Conservation (phyloP, 306 rosid species). For the Carpinus fangiana region DNA sequence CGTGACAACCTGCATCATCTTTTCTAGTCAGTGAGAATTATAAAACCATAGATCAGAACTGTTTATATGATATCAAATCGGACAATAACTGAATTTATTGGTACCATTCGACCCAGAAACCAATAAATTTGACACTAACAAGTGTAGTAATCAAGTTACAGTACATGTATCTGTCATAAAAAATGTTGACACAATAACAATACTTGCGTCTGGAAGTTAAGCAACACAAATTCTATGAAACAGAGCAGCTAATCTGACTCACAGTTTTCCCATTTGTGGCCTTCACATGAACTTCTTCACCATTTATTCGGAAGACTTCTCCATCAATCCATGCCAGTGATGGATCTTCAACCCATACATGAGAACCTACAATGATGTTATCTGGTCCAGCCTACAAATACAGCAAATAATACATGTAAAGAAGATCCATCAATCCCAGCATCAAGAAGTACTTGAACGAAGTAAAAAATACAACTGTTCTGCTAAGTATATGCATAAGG, state of each 20-base stretch:
- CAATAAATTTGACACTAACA: conserved; percentile 8
- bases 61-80: not conserved
- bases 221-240: not conserved
- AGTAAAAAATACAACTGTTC: not conserved
- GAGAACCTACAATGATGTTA: conserved; percentile 95
- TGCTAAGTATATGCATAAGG: not conserved
- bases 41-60: conserved; percentile 2
- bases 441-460: conserved; percentile 4
- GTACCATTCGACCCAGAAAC: conserved; percentile 8
- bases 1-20: conserved; percentile 64
- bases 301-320: conserved; percentile 82
- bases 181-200: not conserved
- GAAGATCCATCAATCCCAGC: conserved; percentile 11
- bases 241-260: conserved; percentile 41
- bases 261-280: conserved; percentile 72
- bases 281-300: conserved; percentile 72
- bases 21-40: conserved; percentile 29
- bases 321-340: conserved; percentile 89
- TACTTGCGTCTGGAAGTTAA: not conserved
- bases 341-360: conserved; percentile 98
- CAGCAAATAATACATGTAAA: conserved; percentile 26
- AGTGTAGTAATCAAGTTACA: conserved; percentile 5
- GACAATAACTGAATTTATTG: not conserved
- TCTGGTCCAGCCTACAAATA: conserved; percentile 87
- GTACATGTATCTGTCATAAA: not conserved